Evolutionary conservation across 2,329 filamentous ascomycete genomes (phyloP), one percentile per base, ranked within the genome.

Genomic region (Metarhizium robertsii): DNA sequence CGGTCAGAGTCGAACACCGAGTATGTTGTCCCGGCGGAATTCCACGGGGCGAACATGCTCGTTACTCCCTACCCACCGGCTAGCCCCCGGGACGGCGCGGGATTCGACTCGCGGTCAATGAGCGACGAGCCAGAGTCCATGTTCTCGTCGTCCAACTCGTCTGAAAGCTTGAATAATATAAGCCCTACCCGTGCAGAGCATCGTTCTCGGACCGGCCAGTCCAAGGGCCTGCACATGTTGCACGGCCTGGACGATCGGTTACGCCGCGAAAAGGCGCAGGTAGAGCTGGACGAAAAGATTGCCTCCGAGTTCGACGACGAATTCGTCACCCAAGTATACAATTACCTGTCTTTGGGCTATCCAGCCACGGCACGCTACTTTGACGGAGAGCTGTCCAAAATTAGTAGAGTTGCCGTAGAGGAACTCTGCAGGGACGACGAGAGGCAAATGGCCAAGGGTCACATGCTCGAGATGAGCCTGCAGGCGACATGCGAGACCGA

Each of bases 271-370:
- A 79, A 79, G 65, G 74, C 69, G 6, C 70, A 71, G 13, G 75
- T 73, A 16, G 78, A 82, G 61, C 70, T 71, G 1, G 73, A 81
- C 59, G 78, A 79, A 53, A 77, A 78, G 62, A 80, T 84, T 57
- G 66, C 73, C 4, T 70, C 71, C 53, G 91, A 96, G 69, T 95
- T 94, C 64, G 78, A 86, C 58, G 90, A 96, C 67, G 77, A 77
- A 3, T 96, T 96, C 67, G 84, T 96, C 55, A 96, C 92, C 0
- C 92, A 97, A 70, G 92, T 97, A 7, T 97, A 95, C 78, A 96
- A 97, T 70, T 97, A 97, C 70, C 79, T 97, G 16, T 95, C 90
- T 0, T 79, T 97, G 5, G 92, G 92, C 5, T 96, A 96, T 69
- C 92, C 92, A 3, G 86, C 89, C 38, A 84, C 91, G 64, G 92